Evolutionary conservation across 352 stramenopile genomes (phyloP).

Genomic region (Phytophthora agathidicida): DNA sequence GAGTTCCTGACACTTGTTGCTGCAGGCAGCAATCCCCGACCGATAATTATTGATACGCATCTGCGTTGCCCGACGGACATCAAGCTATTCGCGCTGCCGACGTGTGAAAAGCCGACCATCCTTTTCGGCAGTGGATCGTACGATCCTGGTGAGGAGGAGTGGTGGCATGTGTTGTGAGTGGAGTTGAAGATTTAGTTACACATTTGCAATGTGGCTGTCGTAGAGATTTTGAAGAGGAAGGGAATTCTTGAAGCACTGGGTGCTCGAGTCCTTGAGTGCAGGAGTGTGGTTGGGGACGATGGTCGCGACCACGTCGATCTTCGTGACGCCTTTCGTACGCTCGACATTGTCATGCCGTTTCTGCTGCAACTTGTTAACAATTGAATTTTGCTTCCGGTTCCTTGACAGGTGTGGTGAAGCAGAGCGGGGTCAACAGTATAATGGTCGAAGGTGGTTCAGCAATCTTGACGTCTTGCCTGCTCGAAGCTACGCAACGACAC

Average conservation of each 20-base stretch:
- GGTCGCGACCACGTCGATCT: slow-evolving; percentile 57
- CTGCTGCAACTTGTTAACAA: no score
- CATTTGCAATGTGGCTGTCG: not conserved
- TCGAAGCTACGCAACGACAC: slow-evolving; percentile 35
- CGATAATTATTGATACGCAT: slow-evolving; percentile 78
- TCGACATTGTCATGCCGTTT: no score
- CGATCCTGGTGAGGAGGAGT: slow-evolving; percentile 24
- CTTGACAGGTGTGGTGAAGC: slow-evolving; percentile 39
- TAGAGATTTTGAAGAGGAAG: slow-evolving; percentile 48
- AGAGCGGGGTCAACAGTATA: slow-evolving; percentile 57
- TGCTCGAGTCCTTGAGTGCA: slow-evolving; percentile 51
- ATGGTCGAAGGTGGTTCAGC: slow-evolving; percentile 87
- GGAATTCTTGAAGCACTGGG: slow-evolving; percentile 49
- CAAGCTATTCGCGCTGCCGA: slow-evolving; percentile 77
- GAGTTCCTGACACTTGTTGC: not conserved
- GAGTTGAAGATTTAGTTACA: slow-evolving; percentile 2
- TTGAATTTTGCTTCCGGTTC: not conserved
- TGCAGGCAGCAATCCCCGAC: slow-evolving; percentile 64
- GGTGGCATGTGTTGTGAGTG: not conserved
- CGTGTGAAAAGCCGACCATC: slow-evolving; percentile 77
- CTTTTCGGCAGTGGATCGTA: slow-evolving; percentile 40
- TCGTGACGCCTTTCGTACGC: slow-evolving; percentile 61
- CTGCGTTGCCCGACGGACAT: slow-evolving; percentile 69
- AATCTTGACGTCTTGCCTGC: slow-evolving; percentile 78
- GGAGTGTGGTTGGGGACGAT: slow-evolving; percentile 10